Evolutionary conservation across 495 filamentous ascomycete genomes (phyloP).

Genomic region (Usnea hakonensis): DNA sequence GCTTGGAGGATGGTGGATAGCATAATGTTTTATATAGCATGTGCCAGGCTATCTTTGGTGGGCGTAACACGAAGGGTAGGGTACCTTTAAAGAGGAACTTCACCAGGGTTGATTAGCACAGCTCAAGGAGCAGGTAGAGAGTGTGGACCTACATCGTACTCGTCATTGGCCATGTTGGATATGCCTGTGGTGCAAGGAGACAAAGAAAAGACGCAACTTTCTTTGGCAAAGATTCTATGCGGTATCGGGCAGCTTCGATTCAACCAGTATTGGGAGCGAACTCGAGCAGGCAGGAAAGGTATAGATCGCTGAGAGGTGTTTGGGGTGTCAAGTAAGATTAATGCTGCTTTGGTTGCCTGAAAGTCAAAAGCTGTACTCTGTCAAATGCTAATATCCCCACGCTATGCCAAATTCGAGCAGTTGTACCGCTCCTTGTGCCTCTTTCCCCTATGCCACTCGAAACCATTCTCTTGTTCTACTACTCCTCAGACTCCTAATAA

Average conservation of each 20-base stretch:
- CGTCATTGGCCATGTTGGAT: conserved; percentile 91
- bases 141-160: conserved; percentile 84
- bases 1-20: conserved; percentile 20
- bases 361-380: neutral
- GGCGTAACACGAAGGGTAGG: neutral
- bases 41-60: neutral
- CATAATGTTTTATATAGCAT: neutral
- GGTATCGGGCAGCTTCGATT: neutral
- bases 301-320: neutral
- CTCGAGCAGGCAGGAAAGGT: neutral
- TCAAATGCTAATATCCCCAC: neutral
- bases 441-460: no score
- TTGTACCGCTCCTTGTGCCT: no score
- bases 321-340: neutral
- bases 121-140: conserved; percentile 12
- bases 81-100: conserved; percentile 94
- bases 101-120: conserved; percentile 17
- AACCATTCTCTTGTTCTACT: no score
- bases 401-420: neutral
- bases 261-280: neutral
- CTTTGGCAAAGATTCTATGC: neutral
- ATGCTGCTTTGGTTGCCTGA: neutral
- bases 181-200: conserved; percentile 4
- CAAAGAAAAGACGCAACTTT: conserved; percentile 6
- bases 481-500: no score